Evolutionary conservation across 208 protist species (phyloP).

Genomic region (Wallacemonas sp.): DNA sequence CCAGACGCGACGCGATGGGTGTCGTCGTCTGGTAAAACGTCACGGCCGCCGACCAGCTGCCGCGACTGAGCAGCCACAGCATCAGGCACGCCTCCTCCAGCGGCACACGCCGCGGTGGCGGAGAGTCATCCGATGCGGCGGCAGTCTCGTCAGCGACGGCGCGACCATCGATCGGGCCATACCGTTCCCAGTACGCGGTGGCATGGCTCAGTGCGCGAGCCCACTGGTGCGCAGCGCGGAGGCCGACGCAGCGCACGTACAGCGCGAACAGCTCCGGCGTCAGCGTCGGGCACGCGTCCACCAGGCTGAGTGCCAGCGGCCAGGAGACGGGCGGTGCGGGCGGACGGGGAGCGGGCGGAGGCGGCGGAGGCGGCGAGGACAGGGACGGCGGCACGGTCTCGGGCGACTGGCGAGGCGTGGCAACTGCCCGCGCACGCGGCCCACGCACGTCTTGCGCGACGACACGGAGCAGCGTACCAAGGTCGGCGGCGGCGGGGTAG

Average conservation of each 20-base stretch:
- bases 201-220: constrained; percentile 33
- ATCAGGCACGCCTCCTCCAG: constrained; percentile 14
- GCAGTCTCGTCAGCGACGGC: neutral
- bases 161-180: neutral
- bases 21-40: constrained; percentile 4
- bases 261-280: constrained; percentile 45
- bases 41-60: constrained; percentile 50
- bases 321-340: constrained; percentile 27
- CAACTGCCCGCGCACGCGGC: neutral
- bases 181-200: neutral
- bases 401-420: constrained; percentile 10
- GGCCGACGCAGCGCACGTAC: constrained; percentile 51
- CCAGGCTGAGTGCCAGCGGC: constrained; percentile 35
- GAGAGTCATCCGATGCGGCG: too few species aligned
- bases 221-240: constrained; percentile 54
- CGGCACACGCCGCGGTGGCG: too few species aligned
- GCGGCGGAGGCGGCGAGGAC: neutral
- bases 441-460: neutral
- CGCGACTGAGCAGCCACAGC: constrained; percentile 57
- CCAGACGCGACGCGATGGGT: too few species aligned
- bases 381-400: too few species aligned
- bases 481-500: constrained; percentile 7
- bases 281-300: constrained; percentile 24
- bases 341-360: neutral
- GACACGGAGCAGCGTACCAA: neutral